Conservation (phyloP, 768 basidiomycete genomes). For the Pulveroboletus sp. region DNA sequence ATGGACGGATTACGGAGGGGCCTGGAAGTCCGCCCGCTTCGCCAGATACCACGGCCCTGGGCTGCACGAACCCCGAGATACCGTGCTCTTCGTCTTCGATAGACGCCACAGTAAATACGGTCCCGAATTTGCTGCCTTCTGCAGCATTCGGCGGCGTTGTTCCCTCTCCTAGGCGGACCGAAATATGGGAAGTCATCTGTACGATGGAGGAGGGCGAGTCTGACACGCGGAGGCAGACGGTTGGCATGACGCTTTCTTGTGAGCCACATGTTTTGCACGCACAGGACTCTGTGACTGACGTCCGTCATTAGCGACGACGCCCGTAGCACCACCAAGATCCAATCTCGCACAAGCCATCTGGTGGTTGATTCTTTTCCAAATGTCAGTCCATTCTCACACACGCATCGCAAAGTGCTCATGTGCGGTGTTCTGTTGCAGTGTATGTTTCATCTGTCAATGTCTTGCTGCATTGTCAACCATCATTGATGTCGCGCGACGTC, state of each 20-base stretch:
- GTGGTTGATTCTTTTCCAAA: slow-evolving; percentile 54
- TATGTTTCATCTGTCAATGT: slow-evolving; percentile 45
- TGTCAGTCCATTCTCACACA: slow-evolving; percentile 29
- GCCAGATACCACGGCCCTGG: slow-evolving; percentile 21
- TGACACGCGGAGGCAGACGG: not conserved
- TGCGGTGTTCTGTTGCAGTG: slow-evolving; percentile 22
- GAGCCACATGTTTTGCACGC: not conserved
- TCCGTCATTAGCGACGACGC: not conserved
- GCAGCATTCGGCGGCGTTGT: not conserved
- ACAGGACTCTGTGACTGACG: not conserved
- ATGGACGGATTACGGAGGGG: slow-evolving; percentile 3
- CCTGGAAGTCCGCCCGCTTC: slow-evolving; percentile 15
- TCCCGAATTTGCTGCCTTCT: not conserved
- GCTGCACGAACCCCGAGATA: slow-evolving; percentile 3
- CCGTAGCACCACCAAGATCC: not conserved
- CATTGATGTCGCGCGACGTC: slow-evolving; percentile 43
- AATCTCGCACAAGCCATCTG: slow-evolving; percentile 45
- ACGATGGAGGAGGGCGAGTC: not conserved
- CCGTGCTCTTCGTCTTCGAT: not conserved
- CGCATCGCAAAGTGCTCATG: not conserved
- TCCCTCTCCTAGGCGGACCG: not conserved
- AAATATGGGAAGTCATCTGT: slow-evolving; percentile 5
- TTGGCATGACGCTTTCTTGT: slow-evolving; percentile 6
- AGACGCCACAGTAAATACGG: not conserved
- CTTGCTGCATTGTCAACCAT: slow-evolving; percentile 50